Evolutionary conservation across 331 rosid species (phyloP).

Genomic region (Arachis monticola): DNA sequence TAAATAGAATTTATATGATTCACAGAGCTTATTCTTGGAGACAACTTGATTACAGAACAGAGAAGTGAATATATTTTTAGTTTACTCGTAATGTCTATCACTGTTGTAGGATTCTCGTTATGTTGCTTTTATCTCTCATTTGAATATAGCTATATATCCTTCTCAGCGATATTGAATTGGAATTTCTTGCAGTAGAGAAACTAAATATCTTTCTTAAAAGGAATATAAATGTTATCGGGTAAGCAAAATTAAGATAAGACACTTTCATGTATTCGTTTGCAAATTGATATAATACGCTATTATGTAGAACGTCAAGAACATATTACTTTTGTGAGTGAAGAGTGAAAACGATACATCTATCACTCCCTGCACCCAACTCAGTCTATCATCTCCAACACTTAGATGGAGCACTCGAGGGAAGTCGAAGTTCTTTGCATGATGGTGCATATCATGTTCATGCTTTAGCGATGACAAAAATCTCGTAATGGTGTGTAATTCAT

Average conservation of each 20-base stretch:
- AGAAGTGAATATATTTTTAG: constrained; percentile 18
- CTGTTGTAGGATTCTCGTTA: background rate
- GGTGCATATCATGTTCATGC: too few relatives aligned
- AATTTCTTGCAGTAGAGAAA: background rate
- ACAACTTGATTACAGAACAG: constrained; percentile 1
- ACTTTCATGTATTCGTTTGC: background rate
- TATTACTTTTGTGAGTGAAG: background rate
- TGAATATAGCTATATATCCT: background rate
- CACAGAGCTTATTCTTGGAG: constrained; percentile 14
- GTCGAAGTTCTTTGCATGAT: too few relatives aligned
- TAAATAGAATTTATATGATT: constrained; percentile 23
- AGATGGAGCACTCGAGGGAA: too few relatives aligned
- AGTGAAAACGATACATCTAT: background rate
- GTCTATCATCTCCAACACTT: background rate
- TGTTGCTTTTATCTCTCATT: constrained; percentile 5
- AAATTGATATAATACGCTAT: background rate
- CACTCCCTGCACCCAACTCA: background rate
- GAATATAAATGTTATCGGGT: background rate
- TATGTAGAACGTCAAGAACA: background rate
- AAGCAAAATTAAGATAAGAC: background rate
- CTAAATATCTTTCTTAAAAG: background rate
- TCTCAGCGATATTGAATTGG: background rate
- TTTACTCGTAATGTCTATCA: constrained; percentile 9
- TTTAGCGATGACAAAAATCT: too few relatives aligned
- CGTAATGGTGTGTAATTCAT: too few relatives aligned